These are phyloP conservation scores for Colletotrichum liriopes DNA, from an alignment of 2,329 filamentous ascomycete species.

Conservation along the genomic window DNA sequence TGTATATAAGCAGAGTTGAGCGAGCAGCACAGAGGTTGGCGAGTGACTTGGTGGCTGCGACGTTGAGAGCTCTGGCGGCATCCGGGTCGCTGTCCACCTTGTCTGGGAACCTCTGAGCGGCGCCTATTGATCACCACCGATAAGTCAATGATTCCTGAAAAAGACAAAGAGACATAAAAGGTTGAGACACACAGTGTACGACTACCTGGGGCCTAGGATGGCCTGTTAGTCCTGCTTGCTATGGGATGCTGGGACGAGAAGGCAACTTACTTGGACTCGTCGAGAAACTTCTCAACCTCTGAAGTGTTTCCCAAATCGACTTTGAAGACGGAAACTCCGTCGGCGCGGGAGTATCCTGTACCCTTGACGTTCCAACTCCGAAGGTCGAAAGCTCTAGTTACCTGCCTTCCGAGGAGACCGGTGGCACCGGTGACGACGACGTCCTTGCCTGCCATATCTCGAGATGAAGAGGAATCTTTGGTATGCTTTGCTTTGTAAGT, in stretches of 20 bases:
- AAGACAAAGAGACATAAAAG: not conserved
- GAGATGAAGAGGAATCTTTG: not conserved
- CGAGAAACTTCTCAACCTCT: slow-evolving; percentile 66
- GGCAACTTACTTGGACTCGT: slow-evolving; percentile 67
- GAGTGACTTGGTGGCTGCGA: slow-evolving; percentile 77
- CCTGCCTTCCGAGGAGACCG: slow-evolving; percentile 86
- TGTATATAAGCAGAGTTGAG: slow-evolving; percentile 79
- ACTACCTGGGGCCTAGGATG: slow-evolving; percentile 78
- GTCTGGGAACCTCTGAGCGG: slow-evolving; percentile 90
- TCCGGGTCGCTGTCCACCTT: slow-evolving; percentile 86
- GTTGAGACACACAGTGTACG: slow-evolving; percentile 78
- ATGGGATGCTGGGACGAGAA: not conserved
- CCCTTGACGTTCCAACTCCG: slow-evolving; percentile 80
- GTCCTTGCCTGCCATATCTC: slow-evolving; percentile 59
- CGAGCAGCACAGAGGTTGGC: slow-evolving; percentile 76
- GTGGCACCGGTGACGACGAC: slow-evolving; percentile 88
- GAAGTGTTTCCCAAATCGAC: slow-evolving; percentile 65
- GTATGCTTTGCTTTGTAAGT: not conserved
- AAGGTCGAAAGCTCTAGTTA: slow-evolving; percentile 78
- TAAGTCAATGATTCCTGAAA: not conserved
- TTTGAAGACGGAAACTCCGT: slow-evolving; percentile 77
- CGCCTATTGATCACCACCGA: slow-evolving; percentile 66
- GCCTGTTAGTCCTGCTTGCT: not conserved
- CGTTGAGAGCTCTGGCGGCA: slow-evolving; percentile 81
- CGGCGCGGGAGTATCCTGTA: slow-evolving; percentile 81